Evolutionary conservation across 768 basidiomycete genomes (phyloP).

Genomic region (Boletus sensibilis): DNA sequence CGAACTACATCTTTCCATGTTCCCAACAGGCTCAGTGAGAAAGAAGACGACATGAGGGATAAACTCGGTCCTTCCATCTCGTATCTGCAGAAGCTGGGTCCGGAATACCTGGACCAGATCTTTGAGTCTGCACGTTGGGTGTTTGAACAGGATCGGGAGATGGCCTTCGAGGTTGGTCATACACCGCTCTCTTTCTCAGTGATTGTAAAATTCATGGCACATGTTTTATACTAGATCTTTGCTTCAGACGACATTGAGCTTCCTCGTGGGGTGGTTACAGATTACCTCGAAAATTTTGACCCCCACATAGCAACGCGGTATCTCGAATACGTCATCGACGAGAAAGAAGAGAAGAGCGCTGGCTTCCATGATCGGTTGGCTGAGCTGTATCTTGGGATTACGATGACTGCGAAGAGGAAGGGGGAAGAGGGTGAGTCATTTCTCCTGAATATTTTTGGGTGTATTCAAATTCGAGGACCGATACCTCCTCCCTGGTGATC

Average conservation of each 20-base stretch:
- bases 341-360: conserved; percentile 62
- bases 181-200: not conserved
- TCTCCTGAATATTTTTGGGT: not conserved
- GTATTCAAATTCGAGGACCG: not conserved
- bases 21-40: conserved; percentile 66
- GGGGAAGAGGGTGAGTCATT: conserved; percentile 53
- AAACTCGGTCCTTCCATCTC: conserved; percentile 80
- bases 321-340: conserved; percentile 80
- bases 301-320: conserved; percentile 71
- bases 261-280: conserved; percentile 71
- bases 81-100: conserved; percentile 89
- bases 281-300: conserved; percentile 74
- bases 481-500: not conserved
- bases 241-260: conserved; percentile 93
- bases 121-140: conserved; percentile 85
- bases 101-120: conserved; percentile 76
- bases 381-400: conserved; percentile 79
- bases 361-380: conserved; percentile 87
- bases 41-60: conserved; percentile 74
- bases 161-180: conserved; percentile 70
- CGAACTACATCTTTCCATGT: not conserved
- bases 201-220: not conserved
- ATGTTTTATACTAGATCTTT: conserved; percentile 64
- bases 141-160: conserved; percentile 66
- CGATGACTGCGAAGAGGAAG: conserved; percentile 53